Base-by-base conservation (phyloP, 2,329 filamentous ascomycete species). In the Diplodia sapinea region DNA sequence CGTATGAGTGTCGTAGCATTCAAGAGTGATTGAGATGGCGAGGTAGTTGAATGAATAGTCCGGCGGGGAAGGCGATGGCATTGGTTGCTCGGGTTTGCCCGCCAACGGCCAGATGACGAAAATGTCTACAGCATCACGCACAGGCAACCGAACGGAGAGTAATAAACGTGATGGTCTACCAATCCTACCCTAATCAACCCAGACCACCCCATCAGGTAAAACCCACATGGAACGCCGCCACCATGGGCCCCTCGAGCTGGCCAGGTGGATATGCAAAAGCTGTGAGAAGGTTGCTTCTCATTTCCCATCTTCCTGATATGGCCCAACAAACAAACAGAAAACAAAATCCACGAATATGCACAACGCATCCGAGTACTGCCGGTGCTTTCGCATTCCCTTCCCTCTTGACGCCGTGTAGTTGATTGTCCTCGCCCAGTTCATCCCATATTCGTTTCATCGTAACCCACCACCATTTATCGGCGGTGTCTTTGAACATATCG, bases 221-320 rank as follows among this genome's bases (percentile, higher is more conserved):
- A 26, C 26, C 12, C 52, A 36, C 7, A 20, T 5, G n/a, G 15
- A 62, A 56, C 54, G 54, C 54, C 54, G 13, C 17, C 57, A 49
- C 56, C 57, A 36, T 29, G 5, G 12, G 26, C 20, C 38, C 17
- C 11, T 26, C 57, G 23, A 49, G 26, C 40, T 17, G 23, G 26
- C 23, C 9, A n/a, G 40, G 40, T 62, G 57, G 57, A 62, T 33
- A 62, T 62, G 57, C 57, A 62, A 49, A 50, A 23, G 6, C 7
- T 43, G 8, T 9, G 56, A 59, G 38, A 15, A n/a, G 33, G 4
- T 9, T 57, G 23, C 33, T 57, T 36, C 54, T 29, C 33, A 31
- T 31, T 47, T 23, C 20, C 17, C 40, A 6, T 33, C 57, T 31
- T 49, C 40, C 17, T 50, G 5, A 36, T 29, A 8, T 62, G 26